Evolutionary conservation across 129 eudicot genomes (phyloP), one percentile per base, ranked within the genome.

Genomic region (Escallonia herrerae): DNA sequence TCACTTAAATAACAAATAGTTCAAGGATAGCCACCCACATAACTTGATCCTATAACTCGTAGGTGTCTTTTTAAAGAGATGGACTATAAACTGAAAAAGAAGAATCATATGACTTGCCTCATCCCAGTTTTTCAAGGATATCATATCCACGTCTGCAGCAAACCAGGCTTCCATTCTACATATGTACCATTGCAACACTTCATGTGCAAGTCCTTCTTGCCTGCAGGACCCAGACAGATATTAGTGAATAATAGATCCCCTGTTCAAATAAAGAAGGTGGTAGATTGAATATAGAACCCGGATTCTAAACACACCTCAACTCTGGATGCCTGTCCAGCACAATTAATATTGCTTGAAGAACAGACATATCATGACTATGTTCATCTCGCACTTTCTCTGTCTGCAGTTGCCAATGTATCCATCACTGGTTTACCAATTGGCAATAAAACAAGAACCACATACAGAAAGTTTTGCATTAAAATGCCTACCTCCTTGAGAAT

Each of bases 91-190:
- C 33, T 22, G 33, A 22, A 22, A 22, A 22, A 22, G 33, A 22
- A 0, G 33, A 22, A 22, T 22, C 33, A 22, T 22, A 45, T 13
- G 68, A 77, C 84, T 80, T 65, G 71, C 98, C 96, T 91, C 95
- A 67, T 93, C 99, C 99, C 99, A 93, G 65, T 79, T 87, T 58
- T 79, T 93, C 73, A 93, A 71, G 65, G 99, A 93, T 64, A 93
- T 89, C 95, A 86, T 86, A 78, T 89, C 96, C 45, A 89, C 87
- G 64, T 93, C 99, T 57, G 96, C 96, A 68, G 95, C 99, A 74
- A 93, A 93, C 99, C 99, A 93, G 45, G 99, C 99, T 71, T 93
- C 99, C 99, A 93, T 79, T 77, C 99, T 77, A 75, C 96, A 89
- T 38, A 93, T 77, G 85, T 83, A 93, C 99, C 99, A 93, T 56